Percentiles rank a stretch among this genome's conserved stretches.
These are phyloP conservation scores for Rhodosporidiobolus odoratus DNA, from an alignment of 768 basidiomycete species.

Conservation along the genomic window DNA sequence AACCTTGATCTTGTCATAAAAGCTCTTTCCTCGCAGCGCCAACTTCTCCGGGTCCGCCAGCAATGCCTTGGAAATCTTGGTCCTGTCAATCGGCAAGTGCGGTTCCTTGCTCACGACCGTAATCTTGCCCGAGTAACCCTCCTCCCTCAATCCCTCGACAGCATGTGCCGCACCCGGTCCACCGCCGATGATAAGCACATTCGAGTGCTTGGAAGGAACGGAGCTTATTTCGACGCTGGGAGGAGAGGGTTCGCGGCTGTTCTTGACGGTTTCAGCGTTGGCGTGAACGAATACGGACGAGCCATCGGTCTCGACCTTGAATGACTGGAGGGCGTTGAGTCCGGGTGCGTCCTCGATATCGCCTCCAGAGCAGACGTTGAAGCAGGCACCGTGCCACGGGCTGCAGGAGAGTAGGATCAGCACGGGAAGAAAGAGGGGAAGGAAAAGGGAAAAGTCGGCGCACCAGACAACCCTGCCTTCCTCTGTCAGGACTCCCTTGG, in stretches of 20 bases:
- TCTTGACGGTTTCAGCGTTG: slow-evolving; percentile 12
- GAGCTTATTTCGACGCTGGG: slow-evolving; percentile 47
- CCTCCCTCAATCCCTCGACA: slow-evolving; percentile 53
- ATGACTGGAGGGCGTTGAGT: slow-evolving; percentile 70
- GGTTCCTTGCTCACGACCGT: slow-evolving; percentile 71
- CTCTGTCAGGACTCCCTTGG: slow-evolving; percentile 70
- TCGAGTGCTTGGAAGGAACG: slow-evolving; percentile 39
- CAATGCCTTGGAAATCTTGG: slow-evolving; percentile 82
- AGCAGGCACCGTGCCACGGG: slow-evolving; percentile 90
- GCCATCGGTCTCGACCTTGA: slow-evolving; percentile 50
- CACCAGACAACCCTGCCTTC: slow-evolving; percentile 71
- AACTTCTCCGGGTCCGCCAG: slow-evolving; percentile 72
- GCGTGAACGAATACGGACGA: slow-evolving; percentile 32
- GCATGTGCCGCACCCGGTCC: slow-evolving; percentile 72
- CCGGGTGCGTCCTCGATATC: slow-evolving; percentile 91
- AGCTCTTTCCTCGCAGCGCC: slow-evolving; percentile 64
- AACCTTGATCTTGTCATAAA: slow-evolving; percentile 61
- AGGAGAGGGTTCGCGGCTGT: slow-evolving; percentile 12
- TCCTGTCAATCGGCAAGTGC: slow-evolving; percentile 78
- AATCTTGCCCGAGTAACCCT: slow-evolving; percentile 71
- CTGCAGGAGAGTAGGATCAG: slow-evolving; percentile 45
- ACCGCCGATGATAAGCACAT: slow-evolving; percentile 79
- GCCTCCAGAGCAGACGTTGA: slow-evolving; percentile 68
- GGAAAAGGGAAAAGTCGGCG: background rate
- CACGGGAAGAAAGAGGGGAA: background rate